These are phyloP conservation scores for Phytophthora pisi DNA, from an alignment of 352 stramenopile species.

Conservation along the genomic window DNA sequence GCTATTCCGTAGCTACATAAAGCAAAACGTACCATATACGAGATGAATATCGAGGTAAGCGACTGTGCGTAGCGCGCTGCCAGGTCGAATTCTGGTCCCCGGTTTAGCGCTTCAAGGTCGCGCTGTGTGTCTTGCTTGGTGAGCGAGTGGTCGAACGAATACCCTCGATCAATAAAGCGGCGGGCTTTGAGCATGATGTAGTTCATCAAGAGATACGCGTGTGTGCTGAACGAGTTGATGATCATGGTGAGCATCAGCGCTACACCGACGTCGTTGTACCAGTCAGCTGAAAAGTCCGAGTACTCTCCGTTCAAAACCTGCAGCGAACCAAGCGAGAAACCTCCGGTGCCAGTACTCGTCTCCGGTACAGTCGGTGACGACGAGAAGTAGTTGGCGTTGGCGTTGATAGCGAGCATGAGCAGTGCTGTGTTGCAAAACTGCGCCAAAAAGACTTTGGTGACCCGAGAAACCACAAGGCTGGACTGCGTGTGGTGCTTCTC, in stretches of 20 bases:
- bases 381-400: slow-evolving; percentile 75
- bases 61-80: slow-evolving; percentile 72
- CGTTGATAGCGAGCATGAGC: slow-evolving; percentile 81
- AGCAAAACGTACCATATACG: slow-evolving; percentile 59
- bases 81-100: slow-evolving; percentile 80
- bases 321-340: slow-evolving; percentile 45
- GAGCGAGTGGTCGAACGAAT: slow-evolving; percentile 63
- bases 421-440: slow-evolving; percentile 87
- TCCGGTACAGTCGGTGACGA: slow-evolving; percentile 8
- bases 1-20: neutral
- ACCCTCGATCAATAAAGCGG: slow-evolving; percentile 66
- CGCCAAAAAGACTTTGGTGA: slow-evolving; percentile 80
- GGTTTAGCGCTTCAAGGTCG: slow-evolving; percentile 79
- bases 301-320: slow-evolving; percentile 76
- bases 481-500: slow-evolving; percentile 85
- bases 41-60: slow-evolving; percentile 85
- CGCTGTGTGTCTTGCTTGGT: slow-evolving; percentile 83
- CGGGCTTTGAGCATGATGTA: slow-evolving; percentile 59
- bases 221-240: slow-evolving; percentile 77
- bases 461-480: slow-evolving; percentile 67
- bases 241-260: slow-evolving; percentile 87
- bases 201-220: slow-evolving; percentile 63
- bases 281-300: slow-evolving; percentile 72
- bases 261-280: slow-evolving; percentile 83
- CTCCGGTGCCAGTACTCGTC: slow-evolving; percentile 19